Evolutionary conservation across 148 eudicot species (phyloP), one percentile per base, ranked within the genome.

Genomic region (Rhododendron griersonianum): DNA sequence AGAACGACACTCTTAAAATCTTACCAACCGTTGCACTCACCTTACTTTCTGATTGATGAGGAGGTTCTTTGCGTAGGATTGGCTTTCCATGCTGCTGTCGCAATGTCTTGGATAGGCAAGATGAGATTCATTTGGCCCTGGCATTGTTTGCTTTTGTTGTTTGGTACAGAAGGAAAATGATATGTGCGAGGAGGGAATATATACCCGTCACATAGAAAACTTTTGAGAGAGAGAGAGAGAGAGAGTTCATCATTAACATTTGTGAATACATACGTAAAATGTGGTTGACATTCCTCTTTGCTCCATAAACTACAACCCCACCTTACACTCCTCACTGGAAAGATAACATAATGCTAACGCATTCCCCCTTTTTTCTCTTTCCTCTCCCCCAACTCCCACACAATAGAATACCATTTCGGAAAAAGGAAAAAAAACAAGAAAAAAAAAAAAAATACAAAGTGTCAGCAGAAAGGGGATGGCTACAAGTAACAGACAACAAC

Each of bases 31-130:
- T 84, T 91, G 88, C 98, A 93, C 88, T 92, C 96, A 0, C 92
- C 96, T 19, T 81, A 92, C 87, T 93, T 95, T 87, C 82, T 86
- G 81, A 91, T 93, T 8, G 96, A 92, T 23, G 98, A 95, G 7
- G 44, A 41, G 44, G 85, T 89, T n/a, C 90, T 95, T 67, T 89
- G 90, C 5, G 87, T 93, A 0, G 98, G 96, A 5, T 91, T 94
- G 39, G 95, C 95, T 63, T 87, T 91, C 5, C 91, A 93, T 48
- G 51, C 51, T 90, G 93, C 96, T 78, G 96, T 95, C 1, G 98
- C 96, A 1, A 79, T 94, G 10, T 87, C 94, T 82, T 95, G 86
- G 89, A 95, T 82, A 81, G 44, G n/a, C 90, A 89, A 86, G 83
- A 28, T 79, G 77, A 44, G 81, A 33, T 33, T 75, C 33, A 47